A percentile compares a stretch with the other conserved stretches of the same genome.
These are phyloP conservation scores for Epichloe scottii DNA, from an alignment of 2,329 filamentous ascomycete genomes.

Conservation along the genomic window DNA sequence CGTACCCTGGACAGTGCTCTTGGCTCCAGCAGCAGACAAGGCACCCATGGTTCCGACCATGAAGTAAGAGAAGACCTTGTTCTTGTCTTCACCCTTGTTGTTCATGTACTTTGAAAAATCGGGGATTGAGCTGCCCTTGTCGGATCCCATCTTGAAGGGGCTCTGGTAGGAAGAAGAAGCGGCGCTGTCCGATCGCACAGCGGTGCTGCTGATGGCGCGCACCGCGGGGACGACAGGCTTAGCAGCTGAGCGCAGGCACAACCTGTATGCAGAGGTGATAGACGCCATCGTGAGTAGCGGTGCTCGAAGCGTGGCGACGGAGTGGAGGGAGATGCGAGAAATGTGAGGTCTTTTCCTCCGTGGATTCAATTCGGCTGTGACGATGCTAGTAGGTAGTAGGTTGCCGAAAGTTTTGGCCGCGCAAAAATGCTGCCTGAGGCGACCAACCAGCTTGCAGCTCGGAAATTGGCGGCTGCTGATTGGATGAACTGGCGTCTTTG, in stretches of 20 bases:
- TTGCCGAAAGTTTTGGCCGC: conserved; percentile 29
- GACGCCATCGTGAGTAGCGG: conserved; percentile 44
- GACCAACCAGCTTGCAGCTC: conserved; percentile 21
- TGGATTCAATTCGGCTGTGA: conserved; percentile 18
- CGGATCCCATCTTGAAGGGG: conserved; percentile 50
- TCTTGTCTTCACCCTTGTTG: conserved; percentile 52
- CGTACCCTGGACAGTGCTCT: conserved; percentile 96
- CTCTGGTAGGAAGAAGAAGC: conserved; percentile 40
- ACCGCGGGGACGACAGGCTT: conserved; percentile 28
- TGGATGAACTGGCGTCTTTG: conserved; percentile 22
- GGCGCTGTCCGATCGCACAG: conserved; percentile 36
- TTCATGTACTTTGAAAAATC: conserved; percentile 81
- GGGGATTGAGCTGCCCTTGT: conserved; percentile 59
- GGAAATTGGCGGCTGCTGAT: conserved; percentile 36
- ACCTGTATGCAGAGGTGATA: conserved; percentile 55
- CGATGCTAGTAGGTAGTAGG: conserved; percentile 17
- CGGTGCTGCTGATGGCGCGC: conserved; percentile 45
- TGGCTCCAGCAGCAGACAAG: conserved; percentile 83
- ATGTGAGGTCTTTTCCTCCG: conserved; percentile 37
- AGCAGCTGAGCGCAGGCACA: conserved; percentile 49
- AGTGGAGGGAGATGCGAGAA: conserved; percentile 11
- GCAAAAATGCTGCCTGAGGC: conserved; percentile 31
- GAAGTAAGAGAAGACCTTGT: conserved; percentile 93
- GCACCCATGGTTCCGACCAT: conserved; percentile 96
- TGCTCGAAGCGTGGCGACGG: conserved; percentile 7